Evolutionary conservation across 2,329 filamentous ascomycete species (phyloP), one percentile per base, ranked within the genome.

Genomic region (Keithomyces neogunnii): DNA sequence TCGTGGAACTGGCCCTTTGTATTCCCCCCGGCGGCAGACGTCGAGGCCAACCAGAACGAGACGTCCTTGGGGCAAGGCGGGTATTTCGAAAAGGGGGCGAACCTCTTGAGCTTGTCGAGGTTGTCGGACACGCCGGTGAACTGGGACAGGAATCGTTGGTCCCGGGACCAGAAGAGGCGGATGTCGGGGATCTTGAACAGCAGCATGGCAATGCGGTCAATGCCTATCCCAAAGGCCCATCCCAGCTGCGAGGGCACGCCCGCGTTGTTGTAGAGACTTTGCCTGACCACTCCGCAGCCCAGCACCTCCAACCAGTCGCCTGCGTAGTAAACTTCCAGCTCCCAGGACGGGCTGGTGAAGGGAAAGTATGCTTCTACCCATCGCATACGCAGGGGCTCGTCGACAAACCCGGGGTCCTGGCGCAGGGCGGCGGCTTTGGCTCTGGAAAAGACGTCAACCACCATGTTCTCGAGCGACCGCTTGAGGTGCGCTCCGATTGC

Each of bases 361-460:
- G 93, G 93, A 71, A 99, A 99, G 70, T 93, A 97, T 1, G 93
- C 90, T 68, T 96, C 92, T 6, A 97, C 85, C 93, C 93, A 99
- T 58, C 93, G 82, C 62, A 96, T 84, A 59, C 83, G 85, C 39
- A 97, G 74, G 4, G 90, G 89, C 62, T 95, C 87, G 47, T 82
- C 75, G 26, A 72, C 66, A 57, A 71, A 74, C 50, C 71, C 61
- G 4, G 74, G 72, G 47, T 79, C 73, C 4, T 73, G 71, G 53
- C 72, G 73, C 13, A 75, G 69, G 5, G 82, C 80, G 4, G 86
- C 88, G 47, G 76, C 75, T 63, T 83, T 84, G 5, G 90, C 91
- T 35, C 86, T 80, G 8, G 82, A 81, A 68, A 99, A 96, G 56
- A 97, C 85, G 62, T 92, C 86, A 38, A 92, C 84, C 1, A 97